phyloP scores from a whole-genome alignment of 768 basidiomycete genomes.

The Mycena vitilis region DNA sequence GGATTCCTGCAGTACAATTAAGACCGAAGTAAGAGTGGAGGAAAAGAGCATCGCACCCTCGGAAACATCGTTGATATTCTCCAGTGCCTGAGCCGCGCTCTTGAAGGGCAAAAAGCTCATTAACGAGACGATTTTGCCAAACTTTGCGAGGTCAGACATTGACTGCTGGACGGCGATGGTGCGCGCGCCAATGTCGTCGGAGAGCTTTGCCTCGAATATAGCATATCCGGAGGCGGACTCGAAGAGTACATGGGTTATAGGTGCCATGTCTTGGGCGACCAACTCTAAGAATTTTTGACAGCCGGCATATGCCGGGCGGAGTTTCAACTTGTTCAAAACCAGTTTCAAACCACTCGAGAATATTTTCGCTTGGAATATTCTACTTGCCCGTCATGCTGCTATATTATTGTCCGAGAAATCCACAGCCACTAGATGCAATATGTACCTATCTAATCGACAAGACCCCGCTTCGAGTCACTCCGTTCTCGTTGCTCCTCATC shows the following conservation, averaged over 20 bases:
- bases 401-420: neutral
- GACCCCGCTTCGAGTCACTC: constrained; percentile 60
- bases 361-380: constrained; percentile 1
- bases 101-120: constrained; percentile 95
- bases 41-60: constrained; percentile 72
- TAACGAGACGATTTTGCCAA: constrained; percentile 91
- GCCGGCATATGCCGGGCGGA: constrained; percentile 1
- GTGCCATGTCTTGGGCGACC: constrained; percentile 8
- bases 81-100: constrained; percentile 91
- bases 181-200: constrained; percentile 88
- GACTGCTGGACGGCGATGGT: constrained; percentile 85
- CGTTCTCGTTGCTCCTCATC: constrained; percentile 52
- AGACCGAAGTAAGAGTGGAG: constrained; percentile 14
- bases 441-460: constrained; percentile 54
- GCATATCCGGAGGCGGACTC: constrained; percentile 96
- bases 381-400: too few relatives aligned
- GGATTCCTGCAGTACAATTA: constrained; percentile 65
- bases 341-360: too few relatives aligned
- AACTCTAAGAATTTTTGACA: constrained; percentile 15
- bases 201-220: constrained; percentile 87
- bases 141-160: constrained; percentile 87
- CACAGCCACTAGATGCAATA: neutral
- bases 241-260: constrained; percentile 86
- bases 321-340: neutral
- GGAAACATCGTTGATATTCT: constrained; percentile 96